Conservation (phyloP, 176 grass and related monocot genomes). For the Areca catechu region DNA sequence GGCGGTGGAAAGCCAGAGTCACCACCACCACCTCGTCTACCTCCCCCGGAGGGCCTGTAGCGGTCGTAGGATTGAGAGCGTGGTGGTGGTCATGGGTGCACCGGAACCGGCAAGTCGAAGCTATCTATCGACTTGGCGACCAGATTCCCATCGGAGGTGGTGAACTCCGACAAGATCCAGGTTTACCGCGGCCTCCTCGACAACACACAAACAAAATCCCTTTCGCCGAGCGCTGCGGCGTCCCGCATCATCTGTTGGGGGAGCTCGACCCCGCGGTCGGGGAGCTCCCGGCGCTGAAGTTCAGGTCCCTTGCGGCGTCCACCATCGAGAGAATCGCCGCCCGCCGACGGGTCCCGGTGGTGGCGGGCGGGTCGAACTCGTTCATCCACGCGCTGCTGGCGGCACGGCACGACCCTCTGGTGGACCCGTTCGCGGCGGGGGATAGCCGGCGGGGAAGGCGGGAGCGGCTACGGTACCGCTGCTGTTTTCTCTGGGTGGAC, state of each 20-base stretch:
- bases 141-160: conserved; percentile 40
- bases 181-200: conserved; percentile 68
- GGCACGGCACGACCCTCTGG: background rate
- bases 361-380: conserved; percentile 75
- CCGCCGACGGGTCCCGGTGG: conserved; percentile 24
- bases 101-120: conserved; percentile 74
- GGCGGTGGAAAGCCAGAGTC: too few relatives aligned
- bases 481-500: conserved; percentile 73
- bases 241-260: conserved; percentile 65
- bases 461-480: conserved; percentile 30
- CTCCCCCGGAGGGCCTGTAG: too few relatives aligned
- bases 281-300: conserved; percentile 22
- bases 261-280: conserved; percentile 37
- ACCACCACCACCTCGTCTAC: too few relatives aligned
- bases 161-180: conserved; percentile 85
- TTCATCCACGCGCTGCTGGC: conserved; percentile 62
- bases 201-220: conserved; percentile 71
- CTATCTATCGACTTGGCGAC: conserved; percentile 58
- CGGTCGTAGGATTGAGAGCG: background rate
- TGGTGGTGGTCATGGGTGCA: conserved; percentile 66
- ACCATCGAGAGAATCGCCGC: conserved; percentile 14
- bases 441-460: conserved; percentile 10
- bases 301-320: conserved; percentile 28
- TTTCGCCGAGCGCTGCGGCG: conserved; percentile 38
- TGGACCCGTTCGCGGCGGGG: conserved; percentile 31